Evolutionary conservation across 306 rosid species (phyloP).

Genomic region (Calophaca sinica): DNA sequence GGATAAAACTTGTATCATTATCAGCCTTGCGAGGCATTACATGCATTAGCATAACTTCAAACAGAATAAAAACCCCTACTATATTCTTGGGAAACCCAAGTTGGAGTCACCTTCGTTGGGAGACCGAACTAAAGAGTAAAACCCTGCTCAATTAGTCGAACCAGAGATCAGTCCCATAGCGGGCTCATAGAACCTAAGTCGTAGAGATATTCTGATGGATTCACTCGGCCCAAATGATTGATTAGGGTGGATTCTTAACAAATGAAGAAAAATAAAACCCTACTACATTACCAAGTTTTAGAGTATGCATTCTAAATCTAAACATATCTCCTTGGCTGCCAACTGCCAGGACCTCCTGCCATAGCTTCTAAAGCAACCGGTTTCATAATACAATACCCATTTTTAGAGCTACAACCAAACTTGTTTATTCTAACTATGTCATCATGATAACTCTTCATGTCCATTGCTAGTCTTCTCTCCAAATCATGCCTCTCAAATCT

Average conservation of each 20-base stretch:
- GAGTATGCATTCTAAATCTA: slow-evolving; percentile 12
- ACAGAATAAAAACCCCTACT: background rate
- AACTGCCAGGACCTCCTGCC: slow-evolving; percentile 42
- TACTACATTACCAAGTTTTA: background rate
- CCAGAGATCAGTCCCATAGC: no score
- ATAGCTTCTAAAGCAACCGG: slow-evolving; percentile 50
- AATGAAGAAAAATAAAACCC: no score
- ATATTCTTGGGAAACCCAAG: background rate
- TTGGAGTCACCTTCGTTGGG: no score
- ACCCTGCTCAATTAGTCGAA: no score
- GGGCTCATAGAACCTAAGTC: no score
- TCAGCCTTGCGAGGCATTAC: slow-evolving; percentile 35
- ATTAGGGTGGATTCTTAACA: no score
- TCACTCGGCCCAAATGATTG: no score
- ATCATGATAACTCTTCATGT: slow-evolving; percentile 53
- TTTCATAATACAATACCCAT: slow-evolving; percentile 58
- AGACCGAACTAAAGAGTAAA: no score
- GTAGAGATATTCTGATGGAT: no score
- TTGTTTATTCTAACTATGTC: slow-evolving; percentile 42
- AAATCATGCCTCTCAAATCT: slow-evolving; percentile 63
- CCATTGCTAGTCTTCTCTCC: slow-evolving; percentile 62
- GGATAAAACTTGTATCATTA: slow-evolving; percentile 34
- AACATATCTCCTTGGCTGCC: slow-evolving; percentile 48
- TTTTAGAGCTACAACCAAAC: slow-evolving; percentile 48
- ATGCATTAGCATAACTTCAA: slow-evolving; percentile 31